Evolutionary conservation across 805 yeast species (phyloP).

Genomic region (Cyberlindnera saturnus): DNA sequence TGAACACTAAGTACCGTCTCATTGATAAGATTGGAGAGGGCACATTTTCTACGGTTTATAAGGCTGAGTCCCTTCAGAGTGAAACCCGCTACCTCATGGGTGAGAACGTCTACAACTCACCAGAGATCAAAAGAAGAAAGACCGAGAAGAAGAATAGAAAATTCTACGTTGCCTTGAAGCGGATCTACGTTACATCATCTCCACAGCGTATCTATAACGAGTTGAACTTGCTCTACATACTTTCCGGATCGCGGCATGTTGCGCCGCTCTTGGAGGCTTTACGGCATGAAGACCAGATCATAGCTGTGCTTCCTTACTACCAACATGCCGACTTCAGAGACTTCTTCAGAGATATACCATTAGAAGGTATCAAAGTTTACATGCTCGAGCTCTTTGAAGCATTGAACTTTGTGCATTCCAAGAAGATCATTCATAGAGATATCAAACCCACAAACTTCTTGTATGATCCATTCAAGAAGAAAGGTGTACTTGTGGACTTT

Average conservation of each 20-base stretch:
- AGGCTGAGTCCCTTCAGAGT: slow-evolving; percentile 47
- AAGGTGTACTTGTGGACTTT: slow-evolving; percentile 73
- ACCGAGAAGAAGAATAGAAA: slow-evolving; percentile 31
- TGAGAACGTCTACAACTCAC: slow-evolving; percentile 27
- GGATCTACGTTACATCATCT: slow-evolving; percentile 92
- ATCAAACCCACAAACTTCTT: slow-evolving; percentile 75
- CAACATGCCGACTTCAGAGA: slow-evolving; percentile 87
- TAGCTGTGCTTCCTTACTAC: slow-evolving; percentile 88
- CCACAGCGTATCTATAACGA: slow-evolving; percentile 90
- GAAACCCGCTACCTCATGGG: slow-evolving; percentile 30
- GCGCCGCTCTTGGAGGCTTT: slow-evolving; percentile 89
- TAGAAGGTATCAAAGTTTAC: slow-evolving; percentile 75
- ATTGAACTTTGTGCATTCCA: slow-evolving; percentile 57
- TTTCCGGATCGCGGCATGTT: slow-evolving; percentile 65
- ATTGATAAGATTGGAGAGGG: slow-evolving; percentile 66
- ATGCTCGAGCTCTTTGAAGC: slow-evolving; percentile 75
- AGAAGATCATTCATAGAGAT: slow-evolving; percentile 71
- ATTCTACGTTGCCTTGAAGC: slow-evolving; percentile 74
- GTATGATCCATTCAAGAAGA: slow-evolving; percentile 39
- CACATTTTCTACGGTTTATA: slow-evolving; percentile 83
- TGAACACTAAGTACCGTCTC: slow-evolving; percentile 31
- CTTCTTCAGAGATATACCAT: slow-evolving; percentile 73
- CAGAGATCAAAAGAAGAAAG: slow-evolving; percentile 19
- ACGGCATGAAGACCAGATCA: slow-evolving; percentile 83
- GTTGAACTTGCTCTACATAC: slow-evolving; percentile 62